Conservation (phyloP, 106 monocot species). For the Dendrobium catenatum region DNA sequence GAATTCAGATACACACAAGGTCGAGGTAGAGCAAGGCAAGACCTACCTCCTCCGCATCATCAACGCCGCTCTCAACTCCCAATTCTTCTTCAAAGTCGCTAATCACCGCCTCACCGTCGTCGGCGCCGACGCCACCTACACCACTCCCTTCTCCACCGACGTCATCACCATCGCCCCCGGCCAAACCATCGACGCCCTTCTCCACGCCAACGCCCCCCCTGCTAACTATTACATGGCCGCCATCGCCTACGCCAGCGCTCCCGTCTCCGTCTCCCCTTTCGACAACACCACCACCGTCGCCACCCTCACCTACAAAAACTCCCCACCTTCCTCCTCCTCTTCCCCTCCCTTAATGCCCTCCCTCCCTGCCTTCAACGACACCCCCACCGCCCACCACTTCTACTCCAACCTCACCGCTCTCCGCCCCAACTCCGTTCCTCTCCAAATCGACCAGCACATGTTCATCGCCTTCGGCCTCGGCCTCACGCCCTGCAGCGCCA, state of each 20-base stretch:
- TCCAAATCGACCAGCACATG: constrained; percentile 52
- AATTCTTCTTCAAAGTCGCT: constrained; percentile 80
- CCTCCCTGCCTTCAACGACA: constrained; percentile 54
- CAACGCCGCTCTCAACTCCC: constrained; percentile 72
- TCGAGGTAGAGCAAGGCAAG: constrained; percentile 35
- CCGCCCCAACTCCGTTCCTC: constrained; percentile 33
- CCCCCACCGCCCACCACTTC: constrained; percentile 54
- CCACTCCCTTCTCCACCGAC: constrained; percentile 56
- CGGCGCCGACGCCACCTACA: constrained; percentile 74
- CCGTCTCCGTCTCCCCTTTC: neutral
- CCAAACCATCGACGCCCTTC: constrained; percentile 69
- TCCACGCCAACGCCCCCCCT: constrained; percentile 46
- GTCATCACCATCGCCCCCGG: constrained; percentile 65
- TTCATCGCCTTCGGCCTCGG: constrained; percentile 62
- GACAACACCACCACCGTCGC: constrained; percentile 54
- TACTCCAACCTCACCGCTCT: constrained; percentile 39
- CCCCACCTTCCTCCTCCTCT: neutral
- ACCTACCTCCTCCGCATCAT: constrained; percentile 79
- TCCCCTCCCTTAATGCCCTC: constrained; percentile 29
- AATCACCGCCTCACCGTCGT: constrained; percentile 64
- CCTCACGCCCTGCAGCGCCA: constrained; percentile 23
- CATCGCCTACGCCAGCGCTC: constrained; percentile 31
- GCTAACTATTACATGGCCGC: constrained; percentile 64
- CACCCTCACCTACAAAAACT: constrained; percentile 30
- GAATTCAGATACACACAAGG: constrained; percentile 41